Evolutionary conservation across 495 filamentous ascomycete species (phyloP).

Genomic region (Penicillium bovifimosum): DNA sequence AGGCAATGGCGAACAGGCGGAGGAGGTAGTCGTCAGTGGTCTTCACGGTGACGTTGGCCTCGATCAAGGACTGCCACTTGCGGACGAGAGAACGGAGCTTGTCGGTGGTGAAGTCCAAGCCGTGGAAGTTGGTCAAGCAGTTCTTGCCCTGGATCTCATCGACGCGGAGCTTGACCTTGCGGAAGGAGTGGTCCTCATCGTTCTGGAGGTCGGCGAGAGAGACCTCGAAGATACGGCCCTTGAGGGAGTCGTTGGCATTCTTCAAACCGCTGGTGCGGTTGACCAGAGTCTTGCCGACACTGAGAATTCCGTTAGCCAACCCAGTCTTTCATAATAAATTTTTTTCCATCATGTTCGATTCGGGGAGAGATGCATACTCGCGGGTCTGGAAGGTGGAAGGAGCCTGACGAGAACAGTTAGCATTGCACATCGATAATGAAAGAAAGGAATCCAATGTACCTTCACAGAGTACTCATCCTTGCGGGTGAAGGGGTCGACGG

Average conservation of each 20-base stretch:
- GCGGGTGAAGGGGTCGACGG: constrained; percentile 90
- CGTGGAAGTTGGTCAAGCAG: constrained; percentile 99
- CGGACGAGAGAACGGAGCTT: constrained; percentile 97
- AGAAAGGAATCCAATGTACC: constrained; percentile 45
- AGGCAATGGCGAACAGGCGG: constrained; percentile 95
- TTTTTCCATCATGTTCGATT: background rate
- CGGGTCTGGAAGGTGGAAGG: constrained; percentile 91
- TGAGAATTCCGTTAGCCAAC: constrained; percentile 32
- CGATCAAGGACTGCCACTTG: constrained; percentile 98
- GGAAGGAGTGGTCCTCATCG: constrained; percentile 98
- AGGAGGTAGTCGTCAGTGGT: constrained; percentile 99
- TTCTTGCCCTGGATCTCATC: constrained; percentile 99
- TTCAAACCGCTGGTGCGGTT: constrained; percentile 99
- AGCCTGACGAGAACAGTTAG: constrained; percentile 53
- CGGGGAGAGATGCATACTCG: constrained; percentile 65
- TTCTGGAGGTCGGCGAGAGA: constrained; percentile 98
- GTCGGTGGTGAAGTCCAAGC: constrained; percentile 99
- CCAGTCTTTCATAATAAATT: background rate
- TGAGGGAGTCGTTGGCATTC: constrained; percentile 98
- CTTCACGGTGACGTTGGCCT: constrained; percentile 99
- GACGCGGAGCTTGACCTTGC: constrained; percentile 97
- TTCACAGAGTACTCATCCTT: constrained; percentile 99
- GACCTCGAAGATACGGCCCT: constrained; percentile 98
- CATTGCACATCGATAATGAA: background rate
- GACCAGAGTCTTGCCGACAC: constrained; percentile 98